Evolutionary conservation across 768 basidiomycete species (phyloP), one percentile per base, ranked within the genome.

Genomic region (Amanita inopinata): DNA sequence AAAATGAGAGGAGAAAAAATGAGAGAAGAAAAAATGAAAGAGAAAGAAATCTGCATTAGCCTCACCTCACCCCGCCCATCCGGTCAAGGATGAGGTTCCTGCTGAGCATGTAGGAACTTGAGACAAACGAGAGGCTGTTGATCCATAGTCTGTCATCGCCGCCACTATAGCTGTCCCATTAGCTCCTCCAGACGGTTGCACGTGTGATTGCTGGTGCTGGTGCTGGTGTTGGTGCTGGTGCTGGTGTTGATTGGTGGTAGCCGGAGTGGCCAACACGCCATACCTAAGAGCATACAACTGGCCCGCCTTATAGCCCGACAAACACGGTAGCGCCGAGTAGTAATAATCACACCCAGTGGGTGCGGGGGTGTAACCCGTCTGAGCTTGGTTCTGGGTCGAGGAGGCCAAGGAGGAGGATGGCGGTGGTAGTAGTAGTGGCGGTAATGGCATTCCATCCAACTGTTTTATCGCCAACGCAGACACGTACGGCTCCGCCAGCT

Each of bases 1-100:
- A 41, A 41, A 40, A 30, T 28, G 27, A n/a, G n/a, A 7, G 27
- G 18, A 27, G 12, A 31, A 15, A 0, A 37, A 20, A 3, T 6
- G 19, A 10, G 10, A 22, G 8, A 1, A 25, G 18, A 25, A 24
- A 25, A 31, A 17, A 18, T 9, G 22, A n/a, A 3, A 18, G 14
- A 19, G 28, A 19, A 40, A 22, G 27, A 31, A 30, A 41, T 4
- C 5, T 10, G 8, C 33, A 17, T 34, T 10, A 48, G 54, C 47
- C 15, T 49, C 50, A 23, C 43, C 35, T 62, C 57, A 69, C 9
- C 70, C 70, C 32, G 73, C 69, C 70, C 70, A 70, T 1, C 69
- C 69, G 12, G 65, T 70, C 39, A 71, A 58, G 4, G 70, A 71
- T n/a, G 65, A 67, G 43, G 50, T 60, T 22, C 52, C 53, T 12